These are phyloP conservation scores for Cystoisospora suis DNA, from an alignment of 169 alveolate species.

Conservation along the genomic window DNA sequence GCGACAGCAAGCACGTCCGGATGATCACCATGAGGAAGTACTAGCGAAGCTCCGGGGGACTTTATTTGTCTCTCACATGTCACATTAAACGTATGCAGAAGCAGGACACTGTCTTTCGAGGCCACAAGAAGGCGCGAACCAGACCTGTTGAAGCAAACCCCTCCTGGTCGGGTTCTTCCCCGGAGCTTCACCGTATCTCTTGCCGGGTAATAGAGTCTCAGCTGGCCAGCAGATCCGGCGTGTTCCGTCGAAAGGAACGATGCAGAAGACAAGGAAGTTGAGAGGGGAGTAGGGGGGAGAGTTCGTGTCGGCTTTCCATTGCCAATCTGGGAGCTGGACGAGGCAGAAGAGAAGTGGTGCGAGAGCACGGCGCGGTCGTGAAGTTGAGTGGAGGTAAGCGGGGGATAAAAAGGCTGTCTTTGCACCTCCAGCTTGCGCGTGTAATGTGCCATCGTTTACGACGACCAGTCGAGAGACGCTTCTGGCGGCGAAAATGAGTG, in stretches of 20 bases:
- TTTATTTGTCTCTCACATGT: background rate
- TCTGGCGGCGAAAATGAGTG: too few species aligned
- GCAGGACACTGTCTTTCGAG: background rate
- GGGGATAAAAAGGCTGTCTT: background rate
- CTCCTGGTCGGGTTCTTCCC: background rate
- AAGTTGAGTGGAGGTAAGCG: background rate
- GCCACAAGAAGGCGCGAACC: background rate
- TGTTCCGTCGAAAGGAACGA: background rate
- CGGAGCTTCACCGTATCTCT: background rate
- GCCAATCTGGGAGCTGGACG: background rate
- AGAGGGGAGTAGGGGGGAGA: background rate
- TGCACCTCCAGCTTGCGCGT: background rate
- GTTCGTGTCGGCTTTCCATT: background rate
- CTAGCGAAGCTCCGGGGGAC: conserved; percentile 27
- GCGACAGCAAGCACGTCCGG: conserved; percentile 35
- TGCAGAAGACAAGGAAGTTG: background rate
- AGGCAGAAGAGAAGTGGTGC: background rate
- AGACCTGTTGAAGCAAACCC: conserved; percentile 1
- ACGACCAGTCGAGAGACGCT: too few species aligned
- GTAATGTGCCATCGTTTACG: background rate
- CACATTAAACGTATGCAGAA: background rate
- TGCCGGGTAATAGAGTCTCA: background rate
- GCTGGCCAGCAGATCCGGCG: background rate
- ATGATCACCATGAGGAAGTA: background rate
- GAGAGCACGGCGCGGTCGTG: background rate